These are phyloP conservation scores for Microsporum audouinii DNA, from an alignment of 2,329 filamentous ascomycete species.

Conservation along the genomic window DNA sequence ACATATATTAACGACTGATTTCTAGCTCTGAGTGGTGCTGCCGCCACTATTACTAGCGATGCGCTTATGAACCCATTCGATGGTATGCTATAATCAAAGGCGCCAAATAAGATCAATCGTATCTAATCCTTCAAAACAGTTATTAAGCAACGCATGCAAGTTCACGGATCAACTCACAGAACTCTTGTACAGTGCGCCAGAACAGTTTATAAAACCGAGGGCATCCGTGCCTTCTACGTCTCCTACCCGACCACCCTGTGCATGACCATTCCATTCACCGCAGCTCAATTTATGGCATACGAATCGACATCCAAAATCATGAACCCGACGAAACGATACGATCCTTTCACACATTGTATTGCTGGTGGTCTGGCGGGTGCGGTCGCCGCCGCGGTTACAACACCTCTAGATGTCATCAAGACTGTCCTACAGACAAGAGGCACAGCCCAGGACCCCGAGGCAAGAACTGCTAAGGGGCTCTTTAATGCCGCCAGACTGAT, in stretches of 20 bases:
- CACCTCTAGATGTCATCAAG: constrained; percentile 96
- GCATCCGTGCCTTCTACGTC: constrained; percentile 86
- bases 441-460: constrained; percentile 65
- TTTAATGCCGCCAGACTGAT: constrained; percentile 68
- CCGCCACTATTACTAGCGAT: constrained; percentile 92
- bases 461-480: constrained; percentile 75
- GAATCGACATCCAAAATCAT: constrained; percentile 90
- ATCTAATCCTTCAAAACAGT: constrained; percentile 43
- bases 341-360: constrained; percentile 84
- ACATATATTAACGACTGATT: constrained; percentile 2
- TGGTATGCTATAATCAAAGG: constrained; percentile 46
- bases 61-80: constrained; percentile 99
- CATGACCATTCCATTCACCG: constrained; percentile 98
- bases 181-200: constrained; percentile 77
- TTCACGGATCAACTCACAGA: constrained; percentile 86
- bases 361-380: constrained; percentile 89
- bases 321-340: constrained; percentile 70
- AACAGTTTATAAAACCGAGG: constrained; percentile 78
- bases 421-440: constrained; percentile 91
- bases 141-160: constrained; percentile 99
- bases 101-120: neutral
- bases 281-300: constrained; percentile 93
- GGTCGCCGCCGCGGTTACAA: constrained; percentile 84
- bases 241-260: constrained; percentile 96
- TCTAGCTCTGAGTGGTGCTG: constrained; percentile 78